Base-by-base conservation (phyloP, 768 basidiomycete genomes). In the Leccinellum rugosiceps region DNA sequence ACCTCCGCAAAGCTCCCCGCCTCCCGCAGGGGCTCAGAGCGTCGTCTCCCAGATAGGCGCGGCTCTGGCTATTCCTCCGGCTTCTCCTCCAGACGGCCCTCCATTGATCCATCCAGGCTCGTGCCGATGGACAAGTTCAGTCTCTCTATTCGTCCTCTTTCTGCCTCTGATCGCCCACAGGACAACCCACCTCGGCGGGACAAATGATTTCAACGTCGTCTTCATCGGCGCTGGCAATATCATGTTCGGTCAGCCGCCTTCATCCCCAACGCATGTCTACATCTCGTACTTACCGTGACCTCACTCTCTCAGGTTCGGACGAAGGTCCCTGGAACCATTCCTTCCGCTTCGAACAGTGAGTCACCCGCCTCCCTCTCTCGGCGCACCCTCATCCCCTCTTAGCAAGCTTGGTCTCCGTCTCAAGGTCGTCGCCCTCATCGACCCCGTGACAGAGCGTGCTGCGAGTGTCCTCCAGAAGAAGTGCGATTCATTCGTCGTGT, bases 221-320 rank as follows among this genome's bases (percentile, higher is more conserved):
- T 94, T 96, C 74, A 79, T 98, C 64, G 95, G 95, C 51, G 95
- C 95, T 26, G 95, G 94, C 15, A 96, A 97, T 76, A 95, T 98
- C 77, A 97, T 97, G 94, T 98, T 98, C 70, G 95, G 94, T 85
- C 53, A 55, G 75, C 57, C 34, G 30, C n/a, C 38, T 52, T 44
- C 34, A 54, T 57, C 26, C 31, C 25, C 13, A 14, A n/a, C n/a
- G 45, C 30, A 19, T 31, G 19, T 31, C 50, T 45, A 43, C 56
- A 34, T 28, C 38, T 41, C 38, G 17, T 19, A 21, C 58, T 59
- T 44, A 68, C 54, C n/a, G n/a, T n/a, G n/a, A n/a, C n/a, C 14
- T 34, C 35, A 15, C 23, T 17, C 52, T 44, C 45, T 25, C 70
- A 92, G 91, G 91, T 57, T 92, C 90, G 50, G 84, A 86, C 44